Conservation (phyloP, 176 grass and related monocot species). For the Alopecurus myosuroides region DNA sequence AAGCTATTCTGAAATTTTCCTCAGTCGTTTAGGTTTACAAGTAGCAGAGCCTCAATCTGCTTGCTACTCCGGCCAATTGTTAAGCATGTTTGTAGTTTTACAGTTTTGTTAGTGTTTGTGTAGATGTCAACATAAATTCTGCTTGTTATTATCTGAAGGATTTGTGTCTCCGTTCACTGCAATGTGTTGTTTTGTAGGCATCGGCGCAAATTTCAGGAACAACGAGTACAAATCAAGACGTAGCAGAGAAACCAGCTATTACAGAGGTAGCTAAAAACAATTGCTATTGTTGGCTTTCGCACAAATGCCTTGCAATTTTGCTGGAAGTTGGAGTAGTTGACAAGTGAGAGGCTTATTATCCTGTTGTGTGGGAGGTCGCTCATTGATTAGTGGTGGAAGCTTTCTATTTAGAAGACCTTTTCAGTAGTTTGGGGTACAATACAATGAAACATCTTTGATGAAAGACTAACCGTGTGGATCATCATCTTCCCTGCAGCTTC, state of each 20-base stretch:
- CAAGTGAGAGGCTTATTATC: not conserved
- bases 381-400: not conserved
- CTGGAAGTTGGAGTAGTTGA: not conserved
- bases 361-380: not conserved
- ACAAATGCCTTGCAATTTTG: not conserved
- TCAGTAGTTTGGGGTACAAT: not conserved
- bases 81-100: not conserved
- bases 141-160: not conserved
- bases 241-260: slow-evolving; percentile 23
- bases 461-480: not conserved
- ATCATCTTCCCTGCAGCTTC: slow-evolving; percentile 19
- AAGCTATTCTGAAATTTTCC: not conserved
- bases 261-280: slow-evolving; percentile 17
- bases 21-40: not conserved
- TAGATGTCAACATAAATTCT: not conserved
- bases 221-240: slow-evolving; percentile 34
- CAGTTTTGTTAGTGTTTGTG: not conserved
- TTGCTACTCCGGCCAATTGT: not conserved
- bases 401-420: not conserved
- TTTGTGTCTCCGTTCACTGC: not conserved
- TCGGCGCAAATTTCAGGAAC: not conserved
- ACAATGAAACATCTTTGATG: not conserved
- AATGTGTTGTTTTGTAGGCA: slow-evolving; percentile 20
- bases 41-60: not conserved
- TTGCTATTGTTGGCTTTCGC: not conserved